These are phyloP conservation scores for Decorospora gaudefroyi DNA, from an alignment of 2,329 filamentous ascomycete species.

Conservation along the genomic window DNA sequence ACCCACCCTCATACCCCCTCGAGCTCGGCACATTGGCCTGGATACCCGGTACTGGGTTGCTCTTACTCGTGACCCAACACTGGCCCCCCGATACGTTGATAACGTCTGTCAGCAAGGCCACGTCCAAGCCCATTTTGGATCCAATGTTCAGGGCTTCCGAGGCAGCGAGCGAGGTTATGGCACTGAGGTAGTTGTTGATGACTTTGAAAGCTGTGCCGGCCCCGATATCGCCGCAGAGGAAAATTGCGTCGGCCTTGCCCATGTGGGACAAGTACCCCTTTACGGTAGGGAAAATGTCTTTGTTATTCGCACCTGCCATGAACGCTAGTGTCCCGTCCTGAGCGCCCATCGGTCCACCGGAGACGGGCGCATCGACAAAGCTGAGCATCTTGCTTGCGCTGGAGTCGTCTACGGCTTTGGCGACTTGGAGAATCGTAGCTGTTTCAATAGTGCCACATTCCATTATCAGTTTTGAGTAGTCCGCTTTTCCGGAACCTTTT, in stretches of 20 bases:
- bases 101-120: conserved; percentile 72
- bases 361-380: conserved; percentile 95
- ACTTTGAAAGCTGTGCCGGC: conserved; percentile 86
- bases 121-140: conserved; percentile 62
- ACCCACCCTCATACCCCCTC: conserved; percentile 48
- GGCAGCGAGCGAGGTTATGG: conserved; percentile 80
- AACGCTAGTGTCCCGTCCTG: conserved; percentile 85
- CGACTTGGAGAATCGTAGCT: conserved; percentile 75
- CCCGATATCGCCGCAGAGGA: conserved; percentile 82
- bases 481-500: conserved; percentile 31
- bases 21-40: conserved; percentile 47
- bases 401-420: conserved; percentile 63
- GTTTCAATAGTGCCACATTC: conserved; percentile 98
- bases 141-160: conserved; percentile 68
- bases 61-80: conserved; percentile 92
- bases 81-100: conserved; percentile 88
- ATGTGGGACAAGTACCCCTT: conserved; percentile 73
- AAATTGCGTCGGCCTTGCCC: conserved; percentile 71
- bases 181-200: conserved; percentile 93
- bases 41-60: conserved; percentile 76
- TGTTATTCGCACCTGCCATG: conserved; percentile 74
- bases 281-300: conserved; percentile 56
- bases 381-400: conserved; percentile 60
- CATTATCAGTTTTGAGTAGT: conserved; percentile 75
- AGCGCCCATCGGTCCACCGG: conserved; percentile 89